phyloP scores from a whole-genome alignment of 129 eudicot species.

The Flaveria sonorensis region DNA sequence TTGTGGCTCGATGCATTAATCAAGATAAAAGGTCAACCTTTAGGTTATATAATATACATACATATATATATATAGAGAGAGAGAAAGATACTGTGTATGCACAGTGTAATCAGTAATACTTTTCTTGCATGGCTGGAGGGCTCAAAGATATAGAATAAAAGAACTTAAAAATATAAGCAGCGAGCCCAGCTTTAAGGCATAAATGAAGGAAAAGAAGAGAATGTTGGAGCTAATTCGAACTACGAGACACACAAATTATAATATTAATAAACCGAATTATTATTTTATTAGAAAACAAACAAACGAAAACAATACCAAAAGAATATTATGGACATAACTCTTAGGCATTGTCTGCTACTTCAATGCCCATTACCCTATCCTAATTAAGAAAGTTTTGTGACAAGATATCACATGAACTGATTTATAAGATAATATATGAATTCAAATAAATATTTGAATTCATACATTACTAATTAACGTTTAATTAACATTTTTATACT shows the following conservation, averaged over 20 bases:
- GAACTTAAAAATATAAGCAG: conserved; percentile 8
- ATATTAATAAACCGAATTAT: conserved; percentile 24
- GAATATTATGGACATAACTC: conserved; percentile 36
- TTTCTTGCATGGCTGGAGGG: conserved; percentile 43
- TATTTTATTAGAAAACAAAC: conserved; percentile 13
- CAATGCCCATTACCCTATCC: conserved; percentile 36
- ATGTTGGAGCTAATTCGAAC: conserved; percentile 34
- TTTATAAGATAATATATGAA: too few relatives aligned
- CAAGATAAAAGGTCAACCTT: conserved; percentile 9
- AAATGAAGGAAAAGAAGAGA: conserved; percentile 34
- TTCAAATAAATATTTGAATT: too few relatives aligned
- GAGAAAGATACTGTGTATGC: conserved; percentile 8
- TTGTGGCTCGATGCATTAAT: conserved; percentile 34
- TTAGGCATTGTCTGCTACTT: conserved; percentile 35
- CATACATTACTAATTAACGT: too few relatives aligned
- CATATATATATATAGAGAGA: neutral
- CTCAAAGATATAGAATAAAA: conserved; percentile 27
- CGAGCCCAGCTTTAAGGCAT: conserved; percentile 36
- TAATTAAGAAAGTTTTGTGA: conserved; percentile 18
- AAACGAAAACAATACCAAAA: neutral
- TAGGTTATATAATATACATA: neutral
- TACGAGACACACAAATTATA: conserved; percentile 31
- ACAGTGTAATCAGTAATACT: neutral
- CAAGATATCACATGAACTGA: too few relatives aligned
- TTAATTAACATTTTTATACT: too few relatives aligned